phyloP scores from a whole-genome alignment of 2,329 filamentous ascomycete species.

The Neospermospora avenae region DNA sequence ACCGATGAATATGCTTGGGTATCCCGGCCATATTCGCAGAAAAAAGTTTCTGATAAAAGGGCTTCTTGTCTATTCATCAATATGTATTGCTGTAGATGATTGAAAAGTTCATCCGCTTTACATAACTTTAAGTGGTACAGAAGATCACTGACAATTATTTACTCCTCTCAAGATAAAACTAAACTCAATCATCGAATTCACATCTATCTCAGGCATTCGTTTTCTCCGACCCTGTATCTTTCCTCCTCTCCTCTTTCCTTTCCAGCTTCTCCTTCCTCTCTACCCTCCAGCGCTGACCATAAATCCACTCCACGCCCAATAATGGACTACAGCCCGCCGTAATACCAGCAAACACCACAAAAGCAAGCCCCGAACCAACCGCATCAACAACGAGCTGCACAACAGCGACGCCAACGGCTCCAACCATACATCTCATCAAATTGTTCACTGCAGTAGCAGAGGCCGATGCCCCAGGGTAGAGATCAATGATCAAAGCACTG shows the following conservation, averaged over 20 bases:
- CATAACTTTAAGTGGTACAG: too few relatives aligned
- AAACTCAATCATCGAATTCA: background rate
- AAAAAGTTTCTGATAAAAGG: too few relatives aligned
- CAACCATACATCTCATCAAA: constrained; percentile 34
- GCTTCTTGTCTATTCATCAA: too few relatives aligned
- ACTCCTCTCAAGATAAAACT: background rate
- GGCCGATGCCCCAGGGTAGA: constrained; percentile 34
- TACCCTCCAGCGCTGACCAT: constrained; percentile 21
- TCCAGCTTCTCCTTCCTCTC: constrained; percentile 17
- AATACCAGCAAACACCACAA: constrained; percentile 19
- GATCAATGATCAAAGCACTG: constrained; percentile 35
- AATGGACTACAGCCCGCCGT: constrained; percentile 17
- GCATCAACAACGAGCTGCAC: constrained; percentile 28
- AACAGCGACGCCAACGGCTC: constrained; percentile 32
- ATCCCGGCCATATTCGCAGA: too few relatives aligned
- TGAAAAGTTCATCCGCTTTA: too few relatives aligned
- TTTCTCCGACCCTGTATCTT: constrained; percentile 12
- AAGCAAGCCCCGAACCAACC: constrained; percentile 22
- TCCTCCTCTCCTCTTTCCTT: constrained; percentile 14
- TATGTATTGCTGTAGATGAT: too few relatives aligned
- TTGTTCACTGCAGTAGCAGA: constrained; percentile 38
- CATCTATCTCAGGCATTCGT: background rate
- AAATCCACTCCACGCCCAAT: constrained; percentile 22
- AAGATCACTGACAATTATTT: too few relatives aligned
- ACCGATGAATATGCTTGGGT: too few relatives aligned